A percentile compares a stretch with the other conserved stretches of the same genome.
phyloP scores from a whole-genome alignment of 1,284 basidiomycete genomes.

The Sanguinoderma infundibulare region DNA sequence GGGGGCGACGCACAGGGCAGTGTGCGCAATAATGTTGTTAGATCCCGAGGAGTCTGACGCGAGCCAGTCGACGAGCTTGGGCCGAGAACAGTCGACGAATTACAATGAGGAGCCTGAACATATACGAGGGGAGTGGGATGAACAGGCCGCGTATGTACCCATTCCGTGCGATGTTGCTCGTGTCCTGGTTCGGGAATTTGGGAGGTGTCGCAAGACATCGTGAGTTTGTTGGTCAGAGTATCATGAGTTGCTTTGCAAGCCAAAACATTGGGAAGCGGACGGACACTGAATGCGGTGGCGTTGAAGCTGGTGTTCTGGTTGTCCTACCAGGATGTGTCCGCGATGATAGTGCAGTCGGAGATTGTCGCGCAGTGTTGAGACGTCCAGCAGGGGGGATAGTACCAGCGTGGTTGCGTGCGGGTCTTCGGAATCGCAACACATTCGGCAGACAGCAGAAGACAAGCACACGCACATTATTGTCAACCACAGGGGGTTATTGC shows the following conservation, averaged over 20 bases:
- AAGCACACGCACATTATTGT: no score
- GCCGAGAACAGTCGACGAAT: neutral
- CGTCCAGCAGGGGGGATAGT: no score
- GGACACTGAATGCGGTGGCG: constrained; percentile 6
- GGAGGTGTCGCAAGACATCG: constrained; percentile 33
- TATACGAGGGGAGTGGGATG: neutral
- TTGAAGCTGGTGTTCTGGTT: constrained; percentile 47
- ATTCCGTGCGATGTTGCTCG: constrained; percentile 27
- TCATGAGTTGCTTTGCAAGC: neutral
- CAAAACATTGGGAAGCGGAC: neutral
- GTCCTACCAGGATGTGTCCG: constrained; percentile 49
- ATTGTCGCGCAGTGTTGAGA: constrained; percentile 42
- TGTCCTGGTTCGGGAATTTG: constrained; percentile 32
- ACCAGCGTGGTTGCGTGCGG: no score
- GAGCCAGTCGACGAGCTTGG: constrained; percentile 41
- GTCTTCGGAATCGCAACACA: no score
- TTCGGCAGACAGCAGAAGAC: no score
- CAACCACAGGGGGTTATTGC: no score
- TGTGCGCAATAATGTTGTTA: constrained; percentile 54
- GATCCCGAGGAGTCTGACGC: constrained; percentile 49
- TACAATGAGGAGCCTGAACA: neutral
- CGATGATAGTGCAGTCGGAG: constrained; percentile 51
- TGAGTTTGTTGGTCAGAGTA: constrained; percentile 25
- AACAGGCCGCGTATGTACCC: constrained; percentile 18
- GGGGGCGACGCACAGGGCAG: constrained; percentile 49